These are phyloP conservation scores for Fusarium sp. DNA, from an alignment of 2,329 filamentous ascomycete genomes.

Conservation along the genomic window DNA sequence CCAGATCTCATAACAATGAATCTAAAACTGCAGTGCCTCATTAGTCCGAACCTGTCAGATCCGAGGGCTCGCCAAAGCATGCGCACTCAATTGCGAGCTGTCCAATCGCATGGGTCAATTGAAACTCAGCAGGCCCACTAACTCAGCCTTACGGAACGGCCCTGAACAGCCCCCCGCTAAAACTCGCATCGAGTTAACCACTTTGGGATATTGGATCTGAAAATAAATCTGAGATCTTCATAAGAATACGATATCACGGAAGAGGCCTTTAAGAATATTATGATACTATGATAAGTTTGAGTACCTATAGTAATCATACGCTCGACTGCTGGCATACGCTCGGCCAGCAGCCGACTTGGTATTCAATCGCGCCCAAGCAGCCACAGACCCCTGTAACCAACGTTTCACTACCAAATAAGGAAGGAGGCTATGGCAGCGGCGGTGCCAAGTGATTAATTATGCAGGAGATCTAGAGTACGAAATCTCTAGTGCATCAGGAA, in stretches of 20 bases:
- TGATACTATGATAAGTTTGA: not conserved
- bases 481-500: too few species aligned
- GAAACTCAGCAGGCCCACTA: not conserved
- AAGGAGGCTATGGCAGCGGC: not conserved
- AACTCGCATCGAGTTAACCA: too few species aligned
- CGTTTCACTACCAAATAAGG: not conserved
- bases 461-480: not conserved
- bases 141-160: constrained; percentile 27
- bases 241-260: not conserved
- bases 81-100: constrained; percentile 39
- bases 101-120: constrained; percentile 18
- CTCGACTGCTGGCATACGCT: too few species aligned
- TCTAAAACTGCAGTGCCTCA: constrained; percentile 19
- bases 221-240: not conserved
- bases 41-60: constrained; percentile 13
- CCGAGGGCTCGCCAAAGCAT: constrained; percentile 28
- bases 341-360: too few species aligned
- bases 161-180: not conserved
- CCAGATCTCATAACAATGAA: not conserved
- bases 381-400: not conserved
- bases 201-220: too few species aligned
- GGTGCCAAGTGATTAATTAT: too few species aligned
- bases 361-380: not conserved
- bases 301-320: too few species aligned
- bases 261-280: not conserved